These are phyloP conservation scores for Cercospora zeae-maydis DNA, from an alignment of 2,329 filamentous ascomycete genomes.

Conservation along the genomic window DNA sequence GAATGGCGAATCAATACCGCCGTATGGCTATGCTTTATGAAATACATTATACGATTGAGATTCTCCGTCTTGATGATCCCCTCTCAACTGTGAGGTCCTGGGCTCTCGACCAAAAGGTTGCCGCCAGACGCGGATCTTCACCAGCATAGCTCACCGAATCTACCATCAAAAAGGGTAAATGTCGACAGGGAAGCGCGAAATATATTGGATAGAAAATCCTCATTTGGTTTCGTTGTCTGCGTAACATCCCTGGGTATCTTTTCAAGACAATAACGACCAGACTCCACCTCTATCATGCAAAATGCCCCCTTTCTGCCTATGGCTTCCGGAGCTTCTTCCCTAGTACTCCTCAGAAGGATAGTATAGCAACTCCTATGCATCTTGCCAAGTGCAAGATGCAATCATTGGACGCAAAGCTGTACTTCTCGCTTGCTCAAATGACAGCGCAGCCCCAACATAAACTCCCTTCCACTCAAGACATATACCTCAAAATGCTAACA, in stretches of 20 bases:
- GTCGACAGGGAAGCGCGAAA: no score
- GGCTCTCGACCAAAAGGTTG: no score
- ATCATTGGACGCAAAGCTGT: background rate
- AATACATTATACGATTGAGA: conserved; percentile 1
- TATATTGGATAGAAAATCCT: background rate
- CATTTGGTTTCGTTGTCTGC: conserved; percentile 5
- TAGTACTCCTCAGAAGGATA: conserved; percentile 2
- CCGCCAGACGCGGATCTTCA: no score
- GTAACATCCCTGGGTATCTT: conserved; percentile 8
- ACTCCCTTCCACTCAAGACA: background rate
- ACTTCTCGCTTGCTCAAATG: conserved; percentile 4
- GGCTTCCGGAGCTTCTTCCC: background rate
- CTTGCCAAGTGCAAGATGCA: background rate
- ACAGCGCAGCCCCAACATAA: background rate
- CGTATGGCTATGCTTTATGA: background rate
- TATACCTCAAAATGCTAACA: background rate
- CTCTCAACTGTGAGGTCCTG: background rate
- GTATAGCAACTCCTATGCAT: background rate
- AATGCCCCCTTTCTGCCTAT: background rate
- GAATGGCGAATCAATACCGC: background rate
- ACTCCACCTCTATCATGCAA: conserved; percentile 8
- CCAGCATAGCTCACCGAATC: no score
- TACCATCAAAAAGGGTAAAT: no score
- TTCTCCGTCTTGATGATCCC: background rate
- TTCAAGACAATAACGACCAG: conserved; percentile 6